Conservation (phyloP, 768 basidiomycete species). For the Russula foetens region DNA sequence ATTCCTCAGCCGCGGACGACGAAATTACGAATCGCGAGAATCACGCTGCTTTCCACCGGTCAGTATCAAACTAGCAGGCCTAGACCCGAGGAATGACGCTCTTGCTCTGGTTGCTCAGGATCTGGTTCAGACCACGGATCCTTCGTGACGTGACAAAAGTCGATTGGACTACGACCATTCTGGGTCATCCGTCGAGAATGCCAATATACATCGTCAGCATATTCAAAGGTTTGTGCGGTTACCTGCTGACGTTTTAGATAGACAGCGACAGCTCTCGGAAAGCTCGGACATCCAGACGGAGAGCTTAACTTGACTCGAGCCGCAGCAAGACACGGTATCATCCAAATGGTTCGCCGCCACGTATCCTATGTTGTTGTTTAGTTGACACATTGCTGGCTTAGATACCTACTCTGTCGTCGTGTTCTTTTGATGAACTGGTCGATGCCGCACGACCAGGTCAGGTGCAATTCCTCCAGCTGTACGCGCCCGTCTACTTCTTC, state of each 20-base stretch:
- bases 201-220: slow-evolving; percentile 68
- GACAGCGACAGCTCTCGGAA: slow-evolving; percentile 85
- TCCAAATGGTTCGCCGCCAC: slow-evolving; percentile 51
- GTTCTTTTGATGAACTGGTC: slow-evolving; percentile 94
- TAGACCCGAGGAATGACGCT: no score
- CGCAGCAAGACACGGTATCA: slow-evolving; percentile 69
- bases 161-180: slow-evolving; percentile 78
- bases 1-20: slow-evolving; percentile 94
- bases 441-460: slow-evolving; percentile 76
- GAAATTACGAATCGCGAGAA: slow-evolving; percentile 89
- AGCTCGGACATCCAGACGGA: slow-evolving; percentile 93
- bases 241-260: slow-evolving; percentile 20
- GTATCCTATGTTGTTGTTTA: not conserved
- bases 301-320: slow-evolving; percentile 88
- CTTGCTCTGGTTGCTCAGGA: slow-evolving; percentile 8
- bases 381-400: slow-evolving; percentile 24
- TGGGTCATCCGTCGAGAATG: slow-evolving; percentile 68
- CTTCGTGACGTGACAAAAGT: slow-evolving; percentile 78
- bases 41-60: slow-evolving; percentile 87
- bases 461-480: slow-evolving; percentile 82
- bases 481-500: slow-evolving; percentile 21
- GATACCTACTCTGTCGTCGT: slow-evolving; percentile 95
- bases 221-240: not conserved
- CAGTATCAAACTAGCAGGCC: not conserved
- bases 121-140: slow-evolving; percentile 30